phyloP scores from a whole-genome alignment of 352 stramenopile species.

The Globisporangium parvum region DNA sequence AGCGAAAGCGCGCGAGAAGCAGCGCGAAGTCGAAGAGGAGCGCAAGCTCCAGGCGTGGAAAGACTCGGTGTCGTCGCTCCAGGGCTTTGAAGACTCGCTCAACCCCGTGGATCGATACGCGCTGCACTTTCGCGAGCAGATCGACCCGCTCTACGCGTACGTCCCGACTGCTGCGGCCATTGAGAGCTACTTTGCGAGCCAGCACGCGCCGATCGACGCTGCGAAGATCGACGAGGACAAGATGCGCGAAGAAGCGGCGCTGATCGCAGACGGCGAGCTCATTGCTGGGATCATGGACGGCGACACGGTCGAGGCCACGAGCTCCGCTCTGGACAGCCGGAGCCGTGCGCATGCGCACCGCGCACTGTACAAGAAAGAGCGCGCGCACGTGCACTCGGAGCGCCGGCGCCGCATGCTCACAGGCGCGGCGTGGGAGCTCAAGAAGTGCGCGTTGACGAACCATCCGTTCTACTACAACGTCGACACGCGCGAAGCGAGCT shows the following conservation, averaged over 20 bases:
- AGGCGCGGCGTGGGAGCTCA: conserved; percentile 48
- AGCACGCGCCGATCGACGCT: conserved; percentile 39
- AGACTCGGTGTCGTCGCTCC: conserved; percentile 61
- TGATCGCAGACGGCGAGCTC: conserved; percentile 68
- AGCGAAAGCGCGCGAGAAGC: conserved; percentile 70
- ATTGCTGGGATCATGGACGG: conserved; percentile 40
- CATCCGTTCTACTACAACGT: conserved; percentile 92
- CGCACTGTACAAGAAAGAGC: conserved; percentile 55
- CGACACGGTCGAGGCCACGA: conserved; percentile 3
- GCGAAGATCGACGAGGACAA: conserved; percentile 63
- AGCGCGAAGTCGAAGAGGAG: conserved; percentile 89
- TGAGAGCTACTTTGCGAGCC: conserved; percentile 29
- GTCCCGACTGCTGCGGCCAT: conserved; percentile 74
- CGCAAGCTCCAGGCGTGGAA: conserved; percentile 90
- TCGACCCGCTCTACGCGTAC: conserved; percentile 84
- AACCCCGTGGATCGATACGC: conserved; percentile 92
- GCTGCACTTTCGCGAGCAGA: conserved; percentile 87
- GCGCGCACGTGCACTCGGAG: conserved; percentile 47
- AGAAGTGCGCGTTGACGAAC: conserved; percentile 58
- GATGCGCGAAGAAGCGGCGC: conserved; percentile 40
- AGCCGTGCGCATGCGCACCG: conserved; percentile 25
- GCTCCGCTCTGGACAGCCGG: not conserved
- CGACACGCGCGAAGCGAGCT: conserved; percentile 92
- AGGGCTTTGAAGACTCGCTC: conserved; percentile 90
- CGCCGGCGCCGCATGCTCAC: conserved; percentile 49